Evolutionary conservation across 2,329 filamentous ascomycete species (phyloP).

Genomic region (Pyrenochaeta sp.): DNA sequence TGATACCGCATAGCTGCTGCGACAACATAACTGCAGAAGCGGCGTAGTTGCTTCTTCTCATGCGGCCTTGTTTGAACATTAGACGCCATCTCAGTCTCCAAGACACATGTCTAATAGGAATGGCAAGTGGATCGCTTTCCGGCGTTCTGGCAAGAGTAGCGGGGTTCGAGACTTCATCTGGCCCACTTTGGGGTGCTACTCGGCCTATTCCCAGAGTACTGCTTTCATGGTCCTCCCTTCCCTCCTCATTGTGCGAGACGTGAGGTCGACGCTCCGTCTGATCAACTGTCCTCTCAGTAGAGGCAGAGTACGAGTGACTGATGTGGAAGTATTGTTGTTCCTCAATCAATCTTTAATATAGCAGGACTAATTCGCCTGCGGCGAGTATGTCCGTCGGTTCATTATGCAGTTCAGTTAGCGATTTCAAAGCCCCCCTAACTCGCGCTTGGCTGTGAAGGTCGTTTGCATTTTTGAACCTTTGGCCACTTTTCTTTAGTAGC

Average conservation of each 20-base stretch:
- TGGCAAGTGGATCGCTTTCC: too few relatives aligned
- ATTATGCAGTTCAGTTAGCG: slow-evolving; percentile 3
- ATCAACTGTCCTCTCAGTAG: too few relatives aligned
- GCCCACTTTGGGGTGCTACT: too few relatives aligned
- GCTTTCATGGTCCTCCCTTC: too few relatives aligned
- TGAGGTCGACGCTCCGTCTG: too few relatives aligned
- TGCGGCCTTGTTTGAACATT: neutral
- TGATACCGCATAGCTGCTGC: slow-evolving; percentile 11
- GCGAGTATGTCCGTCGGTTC: neutral
- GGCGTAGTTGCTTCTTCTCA: neutral
- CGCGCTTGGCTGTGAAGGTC: neutral
- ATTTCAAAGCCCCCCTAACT: neutral
- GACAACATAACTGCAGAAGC: slow-evolving; percentile 6
- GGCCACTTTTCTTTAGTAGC: slow-evolving; percentile 6
- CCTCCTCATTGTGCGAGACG: too few relatives aligned
- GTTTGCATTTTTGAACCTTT: neutral
- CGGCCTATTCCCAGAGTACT: too few relatives aligned
- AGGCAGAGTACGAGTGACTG: too few relatives aligned
- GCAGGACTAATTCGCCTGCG: slow-evolving; percentile 1
- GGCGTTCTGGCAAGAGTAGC: too few relatives aligned
- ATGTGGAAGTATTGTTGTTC: neutral
- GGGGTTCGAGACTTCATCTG: too few relatives aligned
- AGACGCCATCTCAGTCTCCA: neutral
- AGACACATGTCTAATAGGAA: neutral
- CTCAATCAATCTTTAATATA: slow-evolving; percentile 2